Evolutionary conservation across 192 early-diverging fungal genomes (phyloP), one percentile per base, ranked within the genome.

Genomic region (Podila clonocystis): DNA sequence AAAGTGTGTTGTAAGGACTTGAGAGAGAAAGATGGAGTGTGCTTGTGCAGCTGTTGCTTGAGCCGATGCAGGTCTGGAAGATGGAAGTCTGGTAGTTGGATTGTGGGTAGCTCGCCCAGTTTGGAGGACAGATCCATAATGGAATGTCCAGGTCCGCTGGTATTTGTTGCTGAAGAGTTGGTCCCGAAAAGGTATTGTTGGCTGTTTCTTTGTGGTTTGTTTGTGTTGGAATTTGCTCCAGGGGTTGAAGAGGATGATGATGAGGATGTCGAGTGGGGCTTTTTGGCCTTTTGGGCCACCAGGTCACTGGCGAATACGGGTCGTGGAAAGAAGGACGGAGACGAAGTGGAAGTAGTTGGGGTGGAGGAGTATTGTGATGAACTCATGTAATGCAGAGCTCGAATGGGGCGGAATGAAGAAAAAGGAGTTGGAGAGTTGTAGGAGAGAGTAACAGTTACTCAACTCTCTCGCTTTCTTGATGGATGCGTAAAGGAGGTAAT

Each of bases 51-150:
- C 50, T 79, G 76, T 31, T 72, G 69, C 20, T 79, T 79, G 5
- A 79, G 38, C 50, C 76, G 45, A 20, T 79, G 68, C 11, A 79
- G 19, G 38, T 79, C 76, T 5, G 76, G 76, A 13, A 79, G 63
- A 31, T 79, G 76, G 34, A 79, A 79, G n/a, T 79, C 76, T 28
- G 76, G 76, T 22, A 79, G 65, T 1, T 79, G 76, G 9, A 79
- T 67, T 4, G 68, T 29, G 9, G 68, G 65, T 3, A 78, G 50
- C 3, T 72, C 68, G 29, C 64, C 38, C 17, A 72, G 58, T 19
- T 67, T 78, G 8, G 62, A 33, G 3, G 74, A 55, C 7, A 58
- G 52, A 26, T 70, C 68, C 67, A 69, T 75, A 20, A 33, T 63
- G 63, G 20, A 49, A 41, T 28, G 30, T 22, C 22, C 58, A 60